Conservation (phyloP, 768 basidiomycete genomes). For the Lactarius quietus region DNA sequence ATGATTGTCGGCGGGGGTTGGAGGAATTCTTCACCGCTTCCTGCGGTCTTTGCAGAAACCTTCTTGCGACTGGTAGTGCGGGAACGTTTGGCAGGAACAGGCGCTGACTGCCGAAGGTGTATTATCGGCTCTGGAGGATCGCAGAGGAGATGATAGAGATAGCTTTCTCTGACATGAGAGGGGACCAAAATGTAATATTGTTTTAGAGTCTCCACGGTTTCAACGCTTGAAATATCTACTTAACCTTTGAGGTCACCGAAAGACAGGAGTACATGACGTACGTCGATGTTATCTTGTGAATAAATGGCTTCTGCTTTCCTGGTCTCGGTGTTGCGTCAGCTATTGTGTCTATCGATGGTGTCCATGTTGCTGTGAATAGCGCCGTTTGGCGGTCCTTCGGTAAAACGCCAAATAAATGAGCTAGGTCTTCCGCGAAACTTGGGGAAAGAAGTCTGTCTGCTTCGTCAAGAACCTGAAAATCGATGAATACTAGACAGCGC, state of each 20-base stretch:
- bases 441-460: conserved; percentile 89
- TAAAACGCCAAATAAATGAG: conserved; percentile 68
- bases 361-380: conserved; percentile 94
- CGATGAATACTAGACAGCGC: background rate
- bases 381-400: conserved; percentile 92
- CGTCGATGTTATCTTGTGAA: conserved; percentile 75
- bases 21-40: conserved; percentile 45
- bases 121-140: conserved; percentile 80
- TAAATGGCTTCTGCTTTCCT: conserved; percentile 84
- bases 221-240: conserved; percentile 49
- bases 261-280: conserved; percentile 38
- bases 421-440: conserved; percentile 84
- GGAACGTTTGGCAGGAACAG: conserved; percentile 34
- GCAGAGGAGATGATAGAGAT: conserved; percentile 85
- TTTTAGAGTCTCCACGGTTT: conserved; percentile 84
- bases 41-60: conserved; percentile 27
- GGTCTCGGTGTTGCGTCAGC: conserved; percentile 66
- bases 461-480: conserved; percentile 82
- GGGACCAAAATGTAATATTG: conserved; percentile 92
- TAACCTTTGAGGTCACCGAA: conserved; percentile 12
- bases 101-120: conserved; percentile 53
- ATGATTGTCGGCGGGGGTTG: conserved; percentile 96
- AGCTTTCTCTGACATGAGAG: conserved; percentile 89
- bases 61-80: conserved; percentile 28
- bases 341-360: conserved; percentile 76